Base-by-base conservation (phyloP, 495 filamentous ascomycete genomes). In the Aspergillus cristatus region DNA sequence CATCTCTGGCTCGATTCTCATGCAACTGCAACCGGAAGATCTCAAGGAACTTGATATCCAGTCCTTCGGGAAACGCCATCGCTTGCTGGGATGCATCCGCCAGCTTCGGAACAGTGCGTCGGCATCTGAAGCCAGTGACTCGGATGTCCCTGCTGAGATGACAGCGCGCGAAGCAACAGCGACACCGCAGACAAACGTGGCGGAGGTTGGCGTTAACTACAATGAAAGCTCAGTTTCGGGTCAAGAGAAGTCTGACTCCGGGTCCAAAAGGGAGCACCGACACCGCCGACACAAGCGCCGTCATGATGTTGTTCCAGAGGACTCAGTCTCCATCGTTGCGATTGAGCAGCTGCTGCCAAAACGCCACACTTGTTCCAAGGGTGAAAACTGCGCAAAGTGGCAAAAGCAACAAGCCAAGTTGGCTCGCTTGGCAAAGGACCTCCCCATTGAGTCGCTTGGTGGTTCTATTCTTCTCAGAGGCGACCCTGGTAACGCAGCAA, bases 31-130 rank as follows among this genome's bases (percentile, higher is more conserved):
- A 51, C 76, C 84, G 46, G 85, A 94, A 24, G 88, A 96, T 51
- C 68, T 98, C n/a, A 87, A 88, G 51, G 91, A 98, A 61, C 78
- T 96, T 4, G 82, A 82, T 14, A 93, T 98, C 42, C 62, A 71
- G n/a, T 96, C 91, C 0, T 96, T 96, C 60, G 91, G 91, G 12
- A 86, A 90, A 46, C 76, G 91, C 14, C 86, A 86, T 36, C 75
- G 73, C 42, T 50, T 98, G 0, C 94, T 93, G 88, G 76, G 77
- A 45, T 81, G 83, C 43, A 94, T 97, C 39, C 73, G 81, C 46
- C 58, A 68, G 7, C 73, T 94, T 10, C 71, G 81, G 29, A 74
- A 76, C 38, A 79, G n/a, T n/a, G n/a, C n/a, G n/a, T n/a, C n/a
- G n/a, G n/a, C n/a, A n/a, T n/a, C n/a, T n/a, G n/a, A n/a, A n/a